phyloP scores from a whole-genome alignment of 2,329 filamentous ascomycete genomes.

The Pseudogymnoascus sp. region DNA sequence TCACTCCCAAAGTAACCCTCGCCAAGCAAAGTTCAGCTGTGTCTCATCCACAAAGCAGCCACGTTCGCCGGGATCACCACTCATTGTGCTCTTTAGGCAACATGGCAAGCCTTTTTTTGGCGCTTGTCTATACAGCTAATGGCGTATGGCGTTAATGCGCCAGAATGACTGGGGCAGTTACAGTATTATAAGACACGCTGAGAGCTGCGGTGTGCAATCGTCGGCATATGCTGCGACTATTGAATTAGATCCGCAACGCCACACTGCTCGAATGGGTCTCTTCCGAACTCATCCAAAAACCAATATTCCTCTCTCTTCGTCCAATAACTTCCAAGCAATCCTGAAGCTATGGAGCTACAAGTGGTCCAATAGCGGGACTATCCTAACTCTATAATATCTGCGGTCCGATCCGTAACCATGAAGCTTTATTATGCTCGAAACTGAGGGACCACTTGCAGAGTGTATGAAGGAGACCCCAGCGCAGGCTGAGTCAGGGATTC shows the following conservation, averaged over 20 bases:
- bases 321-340: neutral
- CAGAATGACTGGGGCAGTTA: neutral
- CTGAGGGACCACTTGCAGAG: neutral
- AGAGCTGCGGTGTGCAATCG: neutral
- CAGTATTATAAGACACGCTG: neutral
- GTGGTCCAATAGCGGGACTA: neutral
- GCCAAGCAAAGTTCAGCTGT: neutral
- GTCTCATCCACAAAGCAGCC: neutral
- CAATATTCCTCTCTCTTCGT: neutral
- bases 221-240: neutral
- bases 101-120: neutral
- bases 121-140: neutral
- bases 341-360: neutral
- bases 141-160: neutral
- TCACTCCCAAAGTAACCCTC: neutral
- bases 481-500: neutral
- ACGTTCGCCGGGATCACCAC: neutral
- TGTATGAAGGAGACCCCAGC: neutral
- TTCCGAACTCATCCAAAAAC: neutral
- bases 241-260: neutral
- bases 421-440: neutral
- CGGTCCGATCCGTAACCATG: neutral
- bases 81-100: neutral
- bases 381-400: neutral
- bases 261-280: neutral